Base-by-base conservation (phyloP, 495 filamentous ascomycete species). In the Penicillium odoratum region DNA sequence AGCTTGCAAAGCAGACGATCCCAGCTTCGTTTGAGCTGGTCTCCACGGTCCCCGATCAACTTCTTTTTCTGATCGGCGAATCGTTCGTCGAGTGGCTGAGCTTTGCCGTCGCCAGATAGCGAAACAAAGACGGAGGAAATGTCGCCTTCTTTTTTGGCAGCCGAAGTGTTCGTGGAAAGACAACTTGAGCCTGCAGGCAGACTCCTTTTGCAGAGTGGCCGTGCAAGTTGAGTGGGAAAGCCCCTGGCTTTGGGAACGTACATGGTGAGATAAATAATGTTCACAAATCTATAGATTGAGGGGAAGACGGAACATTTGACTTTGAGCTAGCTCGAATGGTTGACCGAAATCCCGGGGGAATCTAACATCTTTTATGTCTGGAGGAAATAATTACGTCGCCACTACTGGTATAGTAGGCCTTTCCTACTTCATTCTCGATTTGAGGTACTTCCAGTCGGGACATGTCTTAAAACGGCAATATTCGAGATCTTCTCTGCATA, bases 111-210 rank as follows among this genome's bases (percentile, higher is more conserved):
- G 15, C 55, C 59, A 18, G 59, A 62, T 28, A 62, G 49, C 18
- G 59, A 57, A 3, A 55, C 56, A n/a, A 62, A 62, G 2, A 58
- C 59, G 1, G 54, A 57, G 7, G 59, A 57, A 47, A 62, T 62
- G 42, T 57, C 49, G 38, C 59, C 59, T 45, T 62, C 59, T 46
- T 43, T 25, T 11, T 31, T 31, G 15, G 26, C 9, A 13, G 45
- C 25, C 16, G 21, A 11, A 2, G 6, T 15, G 9, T 38, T 15
- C 13, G 34, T 38, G 9, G 34, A 38, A 38, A 38, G 34, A 11
- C 34, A 38, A 5, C 10, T 38, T 38, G 34, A 38, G 1, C 9
- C 10, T 38, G 7, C 13, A 2, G 34, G 34, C 8, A 38, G 13
- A 11, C 10, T 15, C 5, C 34, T 38, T 38, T 15, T 38, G 34